phyloP scores from a whole-genome alignment of 768 basidiomycete genomes.

The Ramaria sp. region DNA sequence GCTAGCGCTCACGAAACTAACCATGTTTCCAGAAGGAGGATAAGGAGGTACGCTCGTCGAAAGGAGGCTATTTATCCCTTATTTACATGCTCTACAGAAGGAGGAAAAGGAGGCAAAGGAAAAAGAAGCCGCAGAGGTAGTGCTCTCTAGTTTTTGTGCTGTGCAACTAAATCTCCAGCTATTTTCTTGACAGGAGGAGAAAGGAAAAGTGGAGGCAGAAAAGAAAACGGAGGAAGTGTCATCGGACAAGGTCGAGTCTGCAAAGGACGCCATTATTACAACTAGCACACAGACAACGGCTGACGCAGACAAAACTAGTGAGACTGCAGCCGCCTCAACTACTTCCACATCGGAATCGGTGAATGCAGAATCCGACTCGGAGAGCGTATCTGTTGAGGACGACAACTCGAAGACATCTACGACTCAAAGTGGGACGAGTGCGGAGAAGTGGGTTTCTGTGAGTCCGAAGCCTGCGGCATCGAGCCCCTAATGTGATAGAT shows the following conservation, averaged over 20 bases:
- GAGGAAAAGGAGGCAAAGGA: constrained; percentile 29
- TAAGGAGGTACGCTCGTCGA: constrained; percentile 12
- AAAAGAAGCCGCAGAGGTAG: constrained; percentile 23
- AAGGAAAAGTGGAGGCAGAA: constrained; percentile 14
- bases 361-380: constrained; percentile 52
- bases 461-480: constrained; percentile 16
- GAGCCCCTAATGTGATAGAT: not conserved
- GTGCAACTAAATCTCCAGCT: no score
- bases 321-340: constrained; percentile 4
- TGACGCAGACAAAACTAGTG: constrained; percentile 14
- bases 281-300: constrained; percentile 17
- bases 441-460: constrained; percentile 73
- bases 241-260: constrained; percentile 14
- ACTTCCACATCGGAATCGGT: constrained; percentile 5
- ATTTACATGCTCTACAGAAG: constrained; percentile 20
- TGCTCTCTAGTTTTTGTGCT: not conserved
- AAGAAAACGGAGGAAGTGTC: constrained; percentile 8
- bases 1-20: not conserved
- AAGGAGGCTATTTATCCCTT: not conserved
- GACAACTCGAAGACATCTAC: constrained; percentile 33
- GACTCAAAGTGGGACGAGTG: constrained; percentile 15
- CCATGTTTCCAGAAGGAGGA: constrained; percentile 8
- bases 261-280: constrained; percentile 11
- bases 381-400: constrained; percentile 67
- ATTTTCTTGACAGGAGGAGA: constrained; percentile 13